A percentile compares a stretch with the other conserved stretches of the same genome.
Conservation (phyloP, 2,329 filamentous ascomycete genomes). For the Xylogone sp. region DNA sequence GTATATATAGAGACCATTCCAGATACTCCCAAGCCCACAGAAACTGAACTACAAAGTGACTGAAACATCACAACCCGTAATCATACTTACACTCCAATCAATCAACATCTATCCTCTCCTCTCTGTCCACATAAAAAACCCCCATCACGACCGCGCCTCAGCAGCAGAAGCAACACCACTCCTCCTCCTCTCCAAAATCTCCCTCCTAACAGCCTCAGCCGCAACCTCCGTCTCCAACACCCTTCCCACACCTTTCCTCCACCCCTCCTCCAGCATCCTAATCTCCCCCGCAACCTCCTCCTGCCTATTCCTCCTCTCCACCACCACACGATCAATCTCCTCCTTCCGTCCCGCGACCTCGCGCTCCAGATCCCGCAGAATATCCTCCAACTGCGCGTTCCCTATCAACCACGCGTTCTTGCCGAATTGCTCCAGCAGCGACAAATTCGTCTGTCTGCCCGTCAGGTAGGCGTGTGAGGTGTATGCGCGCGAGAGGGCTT, state of each 20-base stretch:
- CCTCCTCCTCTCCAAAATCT: slow-evolving; percentile 63
- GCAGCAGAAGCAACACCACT: slow-evolving; percentile 22
- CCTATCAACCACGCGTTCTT: slow-evolving; percentile 89
- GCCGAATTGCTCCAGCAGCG: slow-evolving; percentile 41
- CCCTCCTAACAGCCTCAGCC: slow-evolving; percentile 64
- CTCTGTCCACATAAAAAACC: neutral
- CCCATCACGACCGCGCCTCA: too few relatives aligned
- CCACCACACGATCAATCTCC: slow-evolving; percentile 70
- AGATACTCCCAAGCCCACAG: too few relatives aligned
- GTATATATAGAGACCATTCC: too few relatives aligned
- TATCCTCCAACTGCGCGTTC: slow-evolving; percentile 75
- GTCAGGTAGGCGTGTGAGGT: slow-evolving; percentile 54
- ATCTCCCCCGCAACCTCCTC: slow-evolving; percentile 71
- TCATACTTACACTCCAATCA: neutral
- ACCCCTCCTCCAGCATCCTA: slow-evolving; percentile 67
- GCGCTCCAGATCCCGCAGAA: slow-evolving; percentile 65
- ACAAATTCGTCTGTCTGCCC: slow-evolving; percentile 22
- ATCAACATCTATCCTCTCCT: neutral
- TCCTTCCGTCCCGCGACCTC: slow-evolving; percentile 67
- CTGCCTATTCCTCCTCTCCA: slow-evolving; percentile 66
- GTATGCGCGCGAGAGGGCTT: slow-evolving; percentile 44
- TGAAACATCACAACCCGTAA: too few relatives aligned
- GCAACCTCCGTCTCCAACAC: slow-evolving; percentile 87
- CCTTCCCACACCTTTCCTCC: slow-evolving; percentile 73
- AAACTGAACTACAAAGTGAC: too few relatives aligned